Conservation (phyloP, 345 rosid species). For the Pseudoturritis turrita region DNA sequence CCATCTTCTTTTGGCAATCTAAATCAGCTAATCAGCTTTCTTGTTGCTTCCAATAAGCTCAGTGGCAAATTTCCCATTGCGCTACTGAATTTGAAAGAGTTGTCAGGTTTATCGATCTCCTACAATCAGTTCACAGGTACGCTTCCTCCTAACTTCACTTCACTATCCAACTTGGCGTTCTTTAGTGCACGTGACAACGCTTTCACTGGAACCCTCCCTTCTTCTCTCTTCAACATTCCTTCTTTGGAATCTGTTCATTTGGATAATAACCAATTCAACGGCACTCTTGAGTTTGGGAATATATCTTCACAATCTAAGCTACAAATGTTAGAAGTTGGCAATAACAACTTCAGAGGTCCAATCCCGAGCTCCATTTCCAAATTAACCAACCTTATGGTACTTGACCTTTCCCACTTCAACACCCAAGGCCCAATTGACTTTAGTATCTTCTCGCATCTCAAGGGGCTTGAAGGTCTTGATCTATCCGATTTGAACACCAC, state of each 20-base stretch:
- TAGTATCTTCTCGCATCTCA: conserved; percentile 8
- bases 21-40: not conserved
- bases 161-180: not conserved
- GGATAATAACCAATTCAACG: not conserved
- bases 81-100: too few species aligned
- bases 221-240: not conserved
- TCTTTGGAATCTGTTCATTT: not conserved
- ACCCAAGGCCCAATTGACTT: conserved; percentile 1
- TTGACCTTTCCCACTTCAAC: not conserved
- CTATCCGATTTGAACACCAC: conserved; percentile 6
- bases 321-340: not conserved
- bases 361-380: conserved; percentile 4
- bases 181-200: not conserved
- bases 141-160: too few species aligned
- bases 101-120: too few species aligned
- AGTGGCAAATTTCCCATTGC: too few species aligned
- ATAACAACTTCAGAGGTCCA: conserved; percentile 22
- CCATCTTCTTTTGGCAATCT: not conserved
- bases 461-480: not conserved
- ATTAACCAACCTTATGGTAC: not conserved
- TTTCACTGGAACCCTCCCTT: not conserved
- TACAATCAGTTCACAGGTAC: too few species aligned
- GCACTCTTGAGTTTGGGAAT: not conserved
- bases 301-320: not conserved
- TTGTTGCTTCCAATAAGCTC: not conserved